Base-by-base conservation (phyloP, 1,284 basidiomycete species). In the Moesziomyces aphidis region DNA sequence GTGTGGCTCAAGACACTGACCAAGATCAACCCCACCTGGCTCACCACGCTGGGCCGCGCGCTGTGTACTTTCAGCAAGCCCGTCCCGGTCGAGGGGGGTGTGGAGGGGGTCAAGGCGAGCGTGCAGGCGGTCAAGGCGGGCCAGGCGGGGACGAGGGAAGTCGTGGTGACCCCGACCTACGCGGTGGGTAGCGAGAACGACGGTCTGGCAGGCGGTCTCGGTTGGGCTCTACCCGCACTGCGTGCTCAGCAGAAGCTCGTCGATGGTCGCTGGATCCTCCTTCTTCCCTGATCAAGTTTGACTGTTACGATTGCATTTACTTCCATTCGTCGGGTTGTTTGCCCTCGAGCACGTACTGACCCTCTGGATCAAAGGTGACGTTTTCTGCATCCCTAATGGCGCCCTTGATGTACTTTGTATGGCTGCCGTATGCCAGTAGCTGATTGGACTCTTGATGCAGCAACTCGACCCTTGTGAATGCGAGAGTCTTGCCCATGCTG, bases 31-130 rank as follows among this genome's bases (percentile, higher is more conserved):
- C 89, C 94, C 1, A 89, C 89, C 10, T 99, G 97, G 97, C 85
- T 99, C 44, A 88, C 92, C 3, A 89, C 89, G 1, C 87, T 99
- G 13, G 96, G 93, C 50, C 87, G 89, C 50, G 88, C 90, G 0
- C 86, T 97, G 53, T 98, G 95, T 85, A 92, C 91, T 1, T 97
- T 93, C 83, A 93, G 92, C 5, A 95, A 95, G 85, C 92, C 94
- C 0, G 56, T 61, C 17, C 73, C 73, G 17, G 56, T 62, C 2
- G 48, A 54, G 9, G 56, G 54, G 13, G 62, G 59, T 50, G 7
- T 65, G 53, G 55, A 60, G 19, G 34, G 45, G 34, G 28, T 72
- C 26, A 52, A 54, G 39, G 62, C 64, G 50, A 54, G 46, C 11
- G 52, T 73, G 26, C 55, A 64, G 51, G 60, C 63, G 6, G 49